phyloP scores from a whole-genome alignment of 441 rosid genomes.

The Mallotus japonicus region DNA sequence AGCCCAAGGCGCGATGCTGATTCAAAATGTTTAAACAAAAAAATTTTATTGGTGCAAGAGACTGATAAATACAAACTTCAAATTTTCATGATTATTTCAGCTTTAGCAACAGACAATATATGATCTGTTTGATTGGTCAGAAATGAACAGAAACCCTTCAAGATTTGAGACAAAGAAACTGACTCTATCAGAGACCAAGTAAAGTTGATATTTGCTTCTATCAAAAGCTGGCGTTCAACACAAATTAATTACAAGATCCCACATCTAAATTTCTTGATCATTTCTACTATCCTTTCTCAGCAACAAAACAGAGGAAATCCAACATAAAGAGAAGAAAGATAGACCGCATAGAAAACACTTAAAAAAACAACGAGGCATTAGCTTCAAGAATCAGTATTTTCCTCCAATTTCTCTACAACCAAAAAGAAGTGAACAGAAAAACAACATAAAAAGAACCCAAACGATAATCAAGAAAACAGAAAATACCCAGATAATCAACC shows the following conservation, averaged over 20 bases:
- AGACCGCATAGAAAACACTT: neutral
- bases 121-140: conserved; percentile 3
- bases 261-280: neutral
- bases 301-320: neutral
- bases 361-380: neutral
- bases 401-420: neutral
- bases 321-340: neutral
- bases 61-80: no score
- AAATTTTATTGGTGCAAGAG: neutral
- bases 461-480: conserved; percentile 13
- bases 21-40: neutral
- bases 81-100: neutral
- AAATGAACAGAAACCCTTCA: neutral
- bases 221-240: no score
- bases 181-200: no score
- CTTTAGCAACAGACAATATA: neutral
- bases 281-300: neutral
- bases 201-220: no score
- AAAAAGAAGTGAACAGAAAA: neutral
- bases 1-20: conserved; percentile 77
- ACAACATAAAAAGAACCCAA: neutral
- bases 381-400: neutral
- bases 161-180: neutral
- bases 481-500: conserved; percentile 78
- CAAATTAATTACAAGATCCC: neutral